Conservation (phyloP, 1,139 yeast genomes). For the Insectozyma bohioensis region DNA sequence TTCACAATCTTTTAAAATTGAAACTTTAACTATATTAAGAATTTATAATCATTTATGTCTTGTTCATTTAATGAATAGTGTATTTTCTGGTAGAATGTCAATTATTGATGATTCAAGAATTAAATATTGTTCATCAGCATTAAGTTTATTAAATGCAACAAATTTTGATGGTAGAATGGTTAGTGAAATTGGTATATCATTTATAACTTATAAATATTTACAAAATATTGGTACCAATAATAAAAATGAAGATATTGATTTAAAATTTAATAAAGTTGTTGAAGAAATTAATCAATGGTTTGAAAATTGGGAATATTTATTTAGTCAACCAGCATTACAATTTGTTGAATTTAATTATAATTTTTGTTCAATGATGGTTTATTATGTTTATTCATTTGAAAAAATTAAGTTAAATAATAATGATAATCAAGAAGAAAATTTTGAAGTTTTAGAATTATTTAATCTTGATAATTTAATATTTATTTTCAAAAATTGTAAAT, state of each 20-base stretch:
- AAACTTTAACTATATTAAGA: conserved; percentile 47
- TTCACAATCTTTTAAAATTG: conserved; percentile 16
- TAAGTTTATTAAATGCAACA: conserved; percentile 64
- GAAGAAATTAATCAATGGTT: conserved; percentile 58
- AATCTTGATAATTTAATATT: not conserved
- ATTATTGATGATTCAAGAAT: conserved; percentile 66
- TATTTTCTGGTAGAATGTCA: conserved; percentile 73
- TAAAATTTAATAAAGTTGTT: conserved; percentile 24
- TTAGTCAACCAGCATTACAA: conserved; percentile 73
- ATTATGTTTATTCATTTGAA: conserved; percentile 29
- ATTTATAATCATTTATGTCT: conserved; percentile 74
- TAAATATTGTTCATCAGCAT: conserved; percentile 59
- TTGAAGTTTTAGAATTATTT: conserved; percentile 3
- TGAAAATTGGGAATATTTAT: conserved; percentile 69
- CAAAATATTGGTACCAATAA: conserved; percentile 27
- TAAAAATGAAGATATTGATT: conserved; percentile 14
- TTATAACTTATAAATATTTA: conserved; percentile 61
- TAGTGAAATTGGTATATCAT: conserved; percentile 68
- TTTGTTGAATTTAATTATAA: conserved; percentile 75
- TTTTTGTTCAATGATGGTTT: conserved; percentile 57
- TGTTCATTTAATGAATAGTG: conserved; percentile 68
- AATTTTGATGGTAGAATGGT: conserved; percentile 85
- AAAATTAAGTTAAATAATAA: conserved; percentile 11
- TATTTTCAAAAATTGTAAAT: conserved; percentile 19
- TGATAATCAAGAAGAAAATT: no score